phyloP scores from a whole-genome alignment of 495 filamentous ascomycete species.

The Daldinia childiae region DNA sequence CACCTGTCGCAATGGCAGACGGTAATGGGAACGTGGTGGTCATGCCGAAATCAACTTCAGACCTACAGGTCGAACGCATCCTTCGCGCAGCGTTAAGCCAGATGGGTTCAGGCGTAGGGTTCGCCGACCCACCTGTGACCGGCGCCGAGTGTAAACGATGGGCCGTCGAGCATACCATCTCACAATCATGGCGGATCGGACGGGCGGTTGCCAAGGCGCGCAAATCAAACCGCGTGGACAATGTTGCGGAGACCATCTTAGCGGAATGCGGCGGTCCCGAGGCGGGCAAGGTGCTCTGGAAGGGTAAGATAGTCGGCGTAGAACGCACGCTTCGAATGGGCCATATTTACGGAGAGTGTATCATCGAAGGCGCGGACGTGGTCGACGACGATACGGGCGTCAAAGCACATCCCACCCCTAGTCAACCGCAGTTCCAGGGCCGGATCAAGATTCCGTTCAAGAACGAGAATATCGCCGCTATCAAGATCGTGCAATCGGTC shows the following conservation, averaged over 20 bases:
- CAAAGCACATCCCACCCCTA: slow-evolving; percentile 10
- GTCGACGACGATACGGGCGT: slow-evolving; percentile 35
- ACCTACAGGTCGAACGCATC: slow-evolving; percentile 52
- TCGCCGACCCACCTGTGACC: slow-evolving; percentile 55
- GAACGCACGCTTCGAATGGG: slow-evolving; percentile 64
- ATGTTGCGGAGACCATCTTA: slow-evolving; percentile 64
- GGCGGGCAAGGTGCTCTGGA: slow-evolving; percentile 63
- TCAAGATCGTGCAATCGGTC: slow-evolving; percentile 42
- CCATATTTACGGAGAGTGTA: slow-evolving; percentile 62
- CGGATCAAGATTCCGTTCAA: slow-evolving; percentile 68
- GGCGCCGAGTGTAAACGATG: slow-evolving; percentile 58
- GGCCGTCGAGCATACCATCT: slow-evolving; percentile 62
- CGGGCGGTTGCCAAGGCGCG: slow-evolving; percentile 62
- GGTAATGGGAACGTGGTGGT: slow-evolving; percentile 61
- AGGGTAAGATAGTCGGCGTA: slow-evolving; percentile 69
- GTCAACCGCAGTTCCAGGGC: slow-evolving; percentile 42
- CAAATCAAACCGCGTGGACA: slow-evolving; percentile 56
- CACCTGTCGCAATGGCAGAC: slow-evolving; percentile 58
- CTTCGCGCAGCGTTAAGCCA: slow-evolving; percentile 55
- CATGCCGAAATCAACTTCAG: slow-evolving; percentile 53
- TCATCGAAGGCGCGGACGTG: slow-evolving; percentile 59
- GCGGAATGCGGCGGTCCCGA: slow-evolving; percentile 63
- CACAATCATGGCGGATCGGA: slow-evolving; percentile 63
- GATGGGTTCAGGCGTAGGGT: slow-evolving; percentile 60
- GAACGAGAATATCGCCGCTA: slow-evolving; percentile 70